A percentile compares a stretch with the other conserved stretches of the same genome.
Conservation (phyloP, 2,329 filamentous ascomycete genomes). For the Calonectria henricotiae region DNA sequence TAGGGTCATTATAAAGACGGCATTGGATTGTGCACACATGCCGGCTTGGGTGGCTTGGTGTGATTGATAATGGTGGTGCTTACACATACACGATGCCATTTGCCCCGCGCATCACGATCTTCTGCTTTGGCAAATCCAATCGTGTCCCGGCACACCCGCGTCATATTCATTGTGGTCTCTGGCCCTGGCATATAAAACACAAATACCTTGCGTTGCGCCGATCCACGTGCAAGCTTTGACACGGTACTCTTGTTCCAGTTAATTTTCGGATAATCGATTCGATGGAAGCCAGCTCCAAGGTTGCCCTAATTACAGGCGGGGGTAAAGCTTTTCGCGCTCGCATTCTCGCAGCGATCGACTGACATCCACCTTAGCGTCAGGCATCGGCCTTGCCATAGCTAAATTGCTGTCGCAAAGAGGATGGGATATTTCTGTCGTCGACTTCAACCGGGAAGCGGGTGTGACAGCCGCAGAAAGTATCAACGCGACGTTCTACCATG, state of each 20-base stretch:
- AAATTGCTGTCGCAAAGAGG: not conserved
- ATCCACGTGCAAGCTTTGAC: too few species aligned
- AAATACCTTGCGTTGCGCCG: too few species aligned
- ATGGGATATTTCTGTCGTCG: not conserved
- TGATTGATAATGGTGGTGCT: not conserved
- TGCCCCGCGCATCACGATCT: too few species aligned
- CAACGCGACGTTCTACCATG: not conserved
- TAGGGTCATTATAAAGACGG: not conserved
- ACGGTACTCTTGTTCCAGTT: too few species aligned
- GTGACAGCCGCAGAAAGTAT: not conserved
- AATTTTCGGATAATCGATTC: too few species aligned
- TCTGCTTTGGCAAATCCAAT: too few species aligned
- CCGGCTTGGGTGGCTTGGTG: not conserved
- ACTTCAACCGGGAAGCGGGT: not conserved
- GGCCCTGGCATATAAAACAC: too few species aligned
- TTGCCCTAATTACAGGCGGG: not conserved
- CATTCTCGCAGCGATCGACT: too few species aligned
- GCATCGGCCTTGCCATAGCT: not conserved
- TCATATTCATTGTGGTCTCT: too few species aligned
- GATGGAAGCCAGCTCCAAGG: not conserved
- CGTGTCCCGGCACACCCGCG: too few species aligned
- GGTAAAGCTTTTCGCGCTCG: not conserved
- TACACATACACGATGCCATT: not conserved
- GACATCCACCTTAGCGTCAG: not conserved
- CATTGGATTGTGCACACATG: not conserved